Evolutionary conservation across 257 asterid genomes (phyloP).

Genomic region (Solanum arcanum): DNA sequence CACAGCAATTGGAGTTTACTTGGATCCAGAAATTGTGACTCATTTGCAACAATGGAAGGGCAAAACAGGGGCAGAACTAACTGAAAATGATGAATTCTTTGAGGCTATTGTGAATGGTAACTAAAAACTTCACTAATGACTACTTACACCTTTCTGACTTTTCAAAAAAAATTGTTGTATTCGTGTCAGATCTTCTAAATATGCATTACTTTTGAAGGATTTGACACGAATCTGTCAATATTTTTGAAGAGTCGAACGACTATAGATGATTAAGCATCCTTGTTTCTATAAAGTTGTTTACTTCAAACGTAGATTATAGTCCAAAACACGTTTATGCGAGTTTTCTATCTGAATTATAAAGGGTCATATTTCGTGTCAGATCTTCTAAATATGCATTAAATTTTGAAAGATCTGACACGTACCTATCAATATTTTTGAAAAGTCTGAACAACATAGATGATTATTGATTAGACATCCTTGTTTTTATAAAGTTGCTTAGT

Average conservation of each 20-base stretch:
- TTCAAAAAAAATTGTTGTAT: not conserved
- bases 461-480: not conserved
- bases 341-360: not conserved
- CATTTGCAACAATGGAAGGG: constrained; percentile 70
- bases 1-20: constrained; percentile 90
- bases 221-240: not conserved
- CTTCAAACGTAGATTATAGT: not conserved
- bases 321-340: not conserved
- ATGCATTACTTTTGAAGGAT: not conserved
- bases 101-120: constrained; percentile 46
- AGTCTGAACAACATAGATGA: not conserved
- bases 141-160: not conserved
- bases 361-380: too few species aligned
- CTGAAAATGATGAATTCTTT: constrained; percentile 53
- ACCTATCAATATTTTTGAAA: not conserved
- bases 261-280: not conserved
- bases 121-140: not conserved
- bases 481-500: not conserved
- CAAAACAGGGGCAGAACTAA: constrained; percentile 41
- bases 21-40: constrained; percentile 51
- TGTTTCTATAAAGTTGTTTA: not conserved
- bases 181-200: not conserved
- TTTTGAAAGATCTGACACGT: not conserved
- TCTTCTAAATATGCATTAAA: too few species aligned
- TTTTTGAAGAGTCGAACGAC: not conserved